Conservation (phyloP, 1,284 basidiomycete species). For the Vanrija sp. region DNA sequence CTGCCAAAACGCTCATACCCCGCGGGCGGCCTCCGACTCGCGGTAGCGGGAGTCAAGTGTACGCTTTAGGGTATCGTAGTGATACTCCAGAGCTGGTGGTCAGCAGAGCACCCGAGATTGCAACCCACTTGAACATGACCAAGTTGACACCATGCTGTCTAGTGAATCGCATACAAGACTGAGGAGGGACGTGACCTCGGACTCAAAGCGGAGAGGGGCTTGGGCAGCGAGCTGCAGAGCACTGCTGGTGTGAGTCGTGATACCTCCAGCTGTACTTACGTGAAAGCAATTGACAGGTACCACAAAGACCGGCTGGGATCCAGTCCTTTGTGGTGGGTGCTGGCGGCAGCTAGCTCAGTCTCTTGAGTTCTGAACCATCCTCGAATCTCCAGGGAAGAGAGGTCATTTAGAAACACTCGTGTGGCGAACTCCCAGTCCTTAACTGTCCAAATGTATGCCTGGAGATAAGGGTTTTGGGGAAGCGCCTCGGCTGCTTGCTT, state of each 20-base stretch:
- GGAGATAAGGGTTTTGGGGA: too few species aligned
- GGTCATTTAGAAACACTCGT: slow-evolving; percentile 5
- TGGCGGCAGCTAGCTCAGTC: background rate
- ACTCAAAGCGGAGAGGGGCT: background rate
- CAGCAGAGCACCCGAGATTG: background rate
- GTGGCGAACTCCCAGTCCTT: slow-evolving; percentile 22
- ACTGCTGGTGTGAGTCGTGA: background rate
- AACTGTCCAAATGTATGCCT: slow-evolving; percentile 24
- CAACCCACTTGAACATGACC: slow-evolving; percentile 9
- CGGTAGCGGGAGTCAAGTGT: background rate
- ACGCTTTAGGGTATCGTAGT: background rate
- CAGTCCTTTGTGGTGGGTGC: background rate
- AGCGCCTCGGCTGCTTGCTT: background rate
- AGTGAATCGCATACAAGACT: slow-evolving; percentile 3
- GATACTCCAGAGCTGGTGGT: slow-evolving; percentile 5
- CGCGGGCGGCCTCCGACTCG: background rate
- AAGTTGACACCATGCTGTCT: background rate
- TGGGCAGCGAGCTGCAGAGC: background rate
- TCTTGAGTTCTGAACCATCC: slow-evolving; percentile 3
- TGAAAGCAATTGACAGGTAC: slow-evolving; percentile 20
- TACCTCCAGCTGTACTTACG: slow-evolving; percentile 7
- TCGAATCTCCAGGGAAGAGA: slow-evolving; percentile 1
- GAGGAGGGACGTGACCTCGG: background rate
- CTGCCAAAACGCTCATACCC: background rate
- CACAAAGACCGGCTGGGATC: slow-evolving; percentile 16